Conservation (phyloP, 768 basidiomycete genomes). For the Pisolithus microcarpus region DNA sequence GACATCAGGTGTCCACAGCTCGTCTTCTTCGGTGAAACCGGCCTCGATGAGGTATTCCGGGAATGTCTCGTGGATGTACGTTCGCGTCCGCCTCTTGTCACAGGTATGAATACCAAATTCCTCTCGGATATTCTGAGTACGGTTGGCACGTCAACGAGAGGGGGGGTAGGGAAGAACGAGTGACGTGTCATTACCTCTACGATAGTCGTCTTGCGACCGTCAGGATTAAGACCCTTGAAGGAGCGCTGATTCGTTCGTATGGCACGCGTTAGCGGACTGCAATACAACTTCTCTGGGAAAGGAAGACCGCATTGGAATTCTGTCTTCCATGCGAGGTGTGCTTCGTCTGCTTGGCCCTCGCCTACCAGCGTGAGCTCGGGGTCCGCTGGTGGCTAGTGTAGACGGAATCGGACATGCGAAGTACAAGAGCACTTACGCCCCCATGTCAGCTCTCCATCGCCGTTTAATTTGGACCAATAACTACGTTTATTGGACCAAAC, state of each 20-base stretch:
- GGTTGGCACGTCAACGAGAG: not conserved
- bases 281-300: slow-evolving; percentile 49
- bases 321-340: slow-evolving; percentile 38
- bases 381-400: slow-evolving; percentile 41
- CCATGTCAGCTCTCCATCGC: slow-evolving; percentile 63
- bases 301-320: slow-evolving; percentile 40
- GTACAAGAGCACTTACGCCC: slow-evolving; percentile 48
- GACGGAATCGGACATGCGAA: not conserved
- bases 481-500: slow-evolving; percentile 26
- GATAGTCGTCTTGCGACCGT: slow-evolving; percentile 33
- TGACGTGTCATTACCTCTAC: slow-evolving; percentile 41
- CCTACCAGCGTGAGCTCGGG: slow-evolving; percentile 56
- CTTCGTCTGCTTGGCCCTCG: slow-evolving; percentile 44
- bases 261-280: slow-evolving; percentile 59
- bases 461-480: slow-evolving; percentile 55
- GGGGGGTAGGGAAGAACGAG: not conserved
- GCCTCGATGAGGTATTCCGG: slow-evolving; percentile 49
- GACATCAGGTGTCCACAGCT: slow-evolving; percentile 46
- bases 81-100: slow-evolving; percentile 49
- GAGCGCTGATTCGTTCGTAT: slow-evolving; percentile 48
- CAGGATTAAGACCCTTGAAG: slow-evolving; percentile 35
- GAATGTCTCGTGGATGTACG: slow-evolving; percentile 41
- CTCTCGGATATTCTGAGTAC: slow-evolving; percentile 58
- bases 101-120: slow-evolving; percentile 63
- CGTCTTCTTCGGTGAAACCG: slow-evolving; percentile 56